phyloP scores from a whole-genome alignment of 371 early-diverging fungal species.

The Syncephalastrum sp. region DNA sequence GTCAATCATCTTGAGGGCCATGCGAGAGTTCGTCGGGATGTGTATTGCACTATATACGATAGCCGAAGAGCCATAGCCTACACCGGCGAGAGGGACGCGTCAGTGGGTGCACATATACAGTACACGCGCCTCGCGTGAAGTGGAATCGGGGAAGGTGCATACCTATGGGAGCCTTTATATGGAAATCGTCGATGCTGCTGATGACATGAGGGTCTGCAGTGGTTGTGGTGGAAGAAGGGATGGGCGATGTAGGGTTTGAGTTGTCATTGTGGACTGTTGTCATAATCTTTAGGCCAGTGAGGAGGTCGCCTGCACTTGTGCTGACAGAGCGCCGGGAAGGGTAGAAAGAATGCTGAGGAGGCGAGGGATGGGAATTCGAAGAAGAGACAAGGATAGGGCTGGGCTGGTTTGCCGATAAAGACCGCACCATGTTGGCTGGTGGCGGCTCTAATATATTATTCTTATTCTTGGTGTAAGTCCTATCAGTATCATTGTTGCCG shows the following conservation, averaged over 20 bases:
- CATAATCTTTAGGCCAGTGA: slow-evolving; percentile 8
- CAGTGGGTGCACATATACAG: slow-evolving; percentile 17
- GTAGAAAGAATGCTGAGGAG: no score
- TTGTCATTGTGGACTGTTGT: slow-evolving; percentile 3
- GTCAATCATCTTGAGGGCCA: slow-evolving; percentile 88
- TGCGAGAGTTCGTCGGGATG: slow-evolving; percentile 66
- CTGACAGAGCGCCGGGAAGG: no score
- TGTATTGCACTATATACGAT: slow-evolving; percentile 81
- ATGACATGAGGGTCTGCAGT: slow-evolving; percentile 5
- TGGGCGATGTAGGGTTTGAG: slow-evolving; percentile 9
- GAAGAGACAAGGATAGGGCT: no score
- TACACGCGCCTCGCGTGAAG: slow-evolving; percentile 68
- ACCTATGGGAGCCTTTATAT: slow-evolving; percentile 29
- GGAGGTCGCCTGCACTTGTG: background rate
- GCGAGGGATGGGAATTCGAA: no score
- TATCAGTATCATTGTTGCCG: no score
- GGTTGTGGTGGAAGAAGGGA: slow-evolving; percentile 5
- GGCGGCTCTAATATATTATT: background rate
- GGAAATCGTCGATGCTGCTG: slow-evolving; percentile 37
- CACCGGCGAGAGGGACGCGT: no score
- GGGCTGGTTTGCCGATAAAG: background rate
- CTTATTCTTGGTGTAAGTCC: no score
- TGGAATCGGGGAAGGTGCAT: slow-evolving; percentile 52
- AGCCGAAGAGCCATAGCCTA: slow-evolving; percentile 90
- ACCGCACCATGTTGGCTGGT: slow-evolving; percentile 4